A percentile compares a stretch with the other conserved stretches of the same genome.
Evolutionary conservation across 352 stramenopile species (phyloP).

Genomic region (Globisporangium recalcitrans): DNA sequence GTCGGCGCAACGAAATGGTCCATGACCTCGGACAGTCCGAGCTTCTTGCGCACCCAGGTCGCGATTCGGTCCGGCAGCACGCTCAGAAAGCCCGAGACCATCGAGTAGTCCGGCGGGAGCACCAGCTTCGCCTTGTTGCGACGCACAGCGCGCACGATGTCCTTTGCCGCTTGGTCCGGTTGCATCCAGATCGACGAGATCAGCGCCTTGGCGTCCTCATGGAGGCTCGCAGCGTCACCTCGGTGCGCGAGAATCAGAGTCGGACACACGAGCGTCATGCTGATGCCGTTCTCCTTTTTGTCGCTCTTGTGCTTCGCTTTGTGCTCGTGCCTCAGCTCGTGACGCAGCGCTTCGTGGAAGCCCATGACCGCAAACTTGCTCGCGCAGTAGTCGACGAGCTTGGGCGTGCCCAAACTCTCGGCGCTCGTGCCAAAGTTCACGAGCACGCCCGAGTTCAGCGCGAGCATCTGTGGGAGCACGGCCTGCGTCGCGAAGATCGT

Average conservation of each 20-base stretch:
- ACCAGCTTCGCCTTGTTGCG: slow-evolving; percentile 12
- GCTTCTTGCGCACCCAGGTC: slow-evolving; percentile 14
- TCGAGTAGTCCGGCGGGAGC: slow-evolving; percentile 14
- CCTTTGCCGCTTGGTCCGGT: slow-evolving; percentile 10
- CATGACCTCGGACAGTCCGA: slow-evolving; percentile 15
- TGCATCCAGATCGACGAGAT: slow-evolving; percentile 15
- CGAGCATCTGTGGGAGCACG: slow-evolving; percentile 43
- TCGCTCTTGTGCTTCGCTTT: neutral
- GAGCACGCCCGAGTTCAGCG: slow-evolving; percentile 23
- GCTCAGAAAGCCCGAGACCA: slow-evolving; percentile 8
- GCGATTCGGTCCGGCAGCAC: slow-evolving; percentile 8
- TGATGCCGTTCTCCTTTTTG: slow-evolving; percentile 11
- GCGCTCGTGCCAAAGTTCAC: slow-evolving; percentile 34
- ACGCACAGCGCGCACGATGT: slow-evolving; percentile 18
- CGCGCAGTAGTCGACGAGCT: slow-evolving; percentile 38
- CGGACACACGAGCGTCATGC: slow-evolving; percentile 17
- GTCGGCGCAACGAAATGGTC: slow-evolving; percentile 11
- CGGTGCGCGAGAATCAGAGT: slow-evolving; percentile 7
- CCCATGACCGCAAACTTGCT: slow-evolving; percentile 44
- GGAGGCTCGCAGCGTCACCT: neutral
- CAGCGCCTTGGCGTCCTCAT: neutral
- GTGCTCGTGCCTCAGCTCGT: slow-evolving; percentile 25
- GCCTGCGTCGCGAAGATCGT: slow-evolving; percentile 36
- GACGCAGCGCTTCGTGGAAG: slow-evolving; percentile 36
- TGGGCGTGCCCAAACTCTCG: slow-evolving; percentile 26